phyloP scores from a whole-genome alignment of 1,284 basidiomycete genomes.

The Cutaneotrichosporon dermatis region DNA sequence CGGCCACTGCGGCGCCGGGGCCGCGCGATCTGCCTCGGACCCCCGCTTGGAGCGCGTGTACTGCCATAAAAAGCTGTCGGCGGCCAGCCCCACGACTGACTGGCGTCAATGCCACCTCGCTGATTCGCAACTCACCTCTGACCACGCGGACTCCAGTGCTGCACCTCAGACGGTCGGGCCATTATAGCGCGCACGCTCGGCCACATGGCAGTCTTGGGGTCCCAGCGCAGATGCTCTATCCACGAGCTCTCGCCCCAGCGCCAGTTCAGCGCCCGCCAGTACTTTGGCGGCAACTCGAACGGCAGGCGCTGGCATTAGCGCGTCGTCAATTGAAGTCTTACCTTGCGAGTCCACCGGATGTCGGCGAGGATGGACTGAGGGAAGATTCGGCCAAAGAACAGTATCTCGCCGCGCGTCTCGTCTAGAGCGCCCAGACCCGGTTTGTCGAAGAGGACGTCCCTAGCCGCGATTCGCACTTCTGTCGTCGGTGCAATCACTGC shows the following conservation, averaged over 20 bases:
- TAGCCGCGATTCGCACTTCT: neutral
- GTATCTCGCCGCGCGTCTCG: slow-evolving; percentile 9
- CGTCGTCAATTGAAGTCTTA: neutral
- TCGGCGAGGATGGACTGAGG: slow-evolving; percentile 15
- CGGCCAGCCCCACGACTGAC: neutral
- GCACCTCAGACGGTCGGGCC: neutral
- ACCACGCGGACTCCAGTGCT: too few species aligned
- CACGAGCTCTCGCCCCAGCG: neutral
- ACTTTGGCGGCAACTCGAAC: slow-evolving; percentile 8
- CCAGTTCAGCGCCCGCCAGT: neutral
- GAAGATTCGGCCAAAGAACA: slow-evolving; percentile 29
- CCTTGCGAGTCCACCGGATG: slow-evolving; percentile 17
- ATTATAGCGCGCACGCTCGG: neutral
- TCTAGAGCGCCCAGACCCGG: neutral
- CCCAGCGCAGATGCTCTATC: slow-evolving; percentile 4
- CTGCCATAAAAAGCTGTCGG: too few species aligned
- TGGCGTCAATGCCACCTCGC: neutral
- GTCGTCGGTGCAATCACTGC: slow-evolving; percentile 6
- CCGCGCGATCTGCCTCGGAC: too few species aligned
- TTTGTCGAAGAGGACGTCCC: neutral
- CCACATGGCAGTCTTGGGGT: neutral
- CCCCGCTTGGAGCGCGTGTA: too few species aligned
- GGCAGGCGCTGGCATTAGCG: slow-evolving; percentile 7
- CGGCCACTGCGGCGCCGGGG: too few species aligned
- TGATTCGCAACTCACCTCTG: too few species aligned